Evolutionary conservation across 2,329 filamentous ascomycete species (phyloP).

Genomic region (Lachnellula willkommii): DNA sequence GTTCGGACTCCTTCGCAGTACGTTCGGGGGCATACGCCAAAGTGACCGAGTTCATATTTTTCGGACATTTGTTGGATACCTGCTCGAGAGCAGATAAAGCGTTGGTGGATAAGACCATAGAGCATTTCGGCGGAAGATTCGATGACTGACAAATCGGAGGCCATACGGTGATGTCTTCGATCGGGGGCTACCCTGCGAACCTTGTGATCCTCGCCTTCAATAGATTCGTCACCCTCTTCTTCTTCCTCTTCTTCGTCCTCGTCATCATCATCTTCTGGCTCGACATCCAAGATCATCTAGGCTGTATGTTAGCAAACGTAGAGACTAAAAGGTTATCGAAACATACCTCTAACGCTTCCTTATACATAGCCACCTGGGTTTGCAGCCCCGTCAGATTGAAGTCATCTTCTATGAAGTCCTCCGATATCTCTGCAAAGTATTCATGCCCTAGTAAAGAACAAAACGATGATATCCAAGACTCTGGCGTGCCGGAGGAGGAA

Average conservation of each 20-base stretch:
- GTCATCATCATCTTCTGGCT: conserved; percentile 90
- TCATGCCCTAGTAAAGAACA: conserved; percentile 94
- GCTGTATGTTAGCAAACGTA: conserved; percentile 13
- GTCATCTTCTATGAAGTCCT: conserved; percentile 99
- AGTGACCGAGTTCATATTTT: conserved; percentile 96
- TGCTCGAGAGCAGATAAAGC: conserved; percentile 92
- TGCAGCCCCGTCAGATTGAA: conserved; percentile 97
- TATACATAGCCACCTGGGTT: conserved; percentile 96
- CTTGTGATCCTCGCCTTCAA: conserved; percentile 55
- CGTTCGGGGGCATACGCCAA: conserved; percentile 90
- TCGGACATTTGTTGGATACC: conserved; percentile 99
- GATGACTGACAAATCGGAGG: conserved; percentile 89
- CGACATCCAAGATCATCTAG: conserved; percentile 95
- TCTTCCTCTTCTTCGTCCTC: conserved; percentile 68
- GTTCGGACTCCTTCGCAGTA: conserved; percentile 88
- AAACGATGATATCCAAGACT: conserved; percentile 98
- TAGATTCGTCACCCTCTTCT: conserved; percentile 63
- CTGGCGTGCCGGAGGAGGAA: conserved; percentile 38
- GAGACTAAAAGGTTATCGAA: background rate
- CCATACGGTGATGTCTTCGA: conserved; percentile 75
- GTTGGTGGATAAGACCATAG: conserved; percentile 96
- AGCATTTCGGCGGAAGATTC: conserved; percentile 97
- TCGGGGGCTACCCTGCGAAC: conserved; percentile 47
- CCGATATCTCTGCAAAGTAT: conserved; percentile 97
- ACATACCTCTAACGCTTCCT: conserved; percentile 82